A percentile compares a stretch with the other conserved stretches of the same genome.
Conservation (phyloP, 2,329 filamentous ascomycete species). For the Cladosporium austrohemisphaericum region DNA sequence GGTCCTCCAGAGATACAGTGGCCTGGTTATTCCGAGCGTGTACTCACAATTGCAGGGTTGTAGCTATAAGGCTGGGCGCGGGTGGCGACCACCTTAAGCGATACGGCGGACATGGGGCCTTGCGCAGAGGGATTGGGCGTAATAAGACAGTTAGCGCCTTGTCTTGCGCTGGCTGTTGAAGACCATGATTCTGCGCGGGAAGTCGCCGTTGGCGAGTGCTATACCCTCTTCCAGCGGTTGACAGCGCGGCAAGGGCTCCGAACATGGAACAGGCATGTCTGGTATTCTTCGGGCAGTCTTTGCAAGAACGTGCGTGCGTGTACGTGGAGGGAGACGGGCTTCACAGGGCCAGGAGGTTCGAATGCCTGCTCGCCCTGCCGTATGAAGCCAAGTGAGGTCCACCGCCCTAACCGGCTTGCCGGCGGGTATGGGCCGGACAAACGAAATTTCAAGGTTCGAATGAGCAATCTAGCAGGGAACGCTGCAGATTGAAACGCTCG, state of each 20-base stretch:
- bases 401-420: background rate
- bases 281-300: conserved; percentile 6
- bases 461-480: background rate
- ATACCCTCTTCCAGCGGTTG: background rate
- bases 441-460: conserved; percentile 8
- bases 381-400: conserved; percentile 1
- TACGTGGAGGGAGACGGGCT: background rate
- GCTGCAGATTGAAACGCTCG: conserved; percentile 12
- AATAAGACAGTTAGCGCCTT: conserved; percentile 16
- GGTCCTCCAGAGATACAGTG: background rate
- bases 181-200: conserved; percentile 8
- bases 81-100: conserved; percentile 6
- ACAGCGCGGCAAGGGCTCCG: conserved; percentile 6
- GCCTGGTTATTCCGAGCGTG: background rate
- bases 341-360: background rate
- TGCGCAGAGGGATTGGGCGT: conserved; percentile 10
- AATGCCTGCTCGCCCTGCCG: conserved; percentile 3
- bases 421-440: background rate
- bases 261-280: background rate
- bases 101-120: conserved; percentile 12
- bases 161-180: conserved; percentile 12
- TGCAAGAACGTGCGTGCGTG: background rate
- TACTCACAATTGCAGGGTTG: background rate
- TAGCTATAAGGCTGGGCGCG: conserved; percentile 2
- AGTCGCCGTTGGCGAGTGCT: conserved; percentile 2